Evolutionary conservation across 768 basidiomycete genomes (phyloP).

Genomic region (Trametes cubensis): DNA sequence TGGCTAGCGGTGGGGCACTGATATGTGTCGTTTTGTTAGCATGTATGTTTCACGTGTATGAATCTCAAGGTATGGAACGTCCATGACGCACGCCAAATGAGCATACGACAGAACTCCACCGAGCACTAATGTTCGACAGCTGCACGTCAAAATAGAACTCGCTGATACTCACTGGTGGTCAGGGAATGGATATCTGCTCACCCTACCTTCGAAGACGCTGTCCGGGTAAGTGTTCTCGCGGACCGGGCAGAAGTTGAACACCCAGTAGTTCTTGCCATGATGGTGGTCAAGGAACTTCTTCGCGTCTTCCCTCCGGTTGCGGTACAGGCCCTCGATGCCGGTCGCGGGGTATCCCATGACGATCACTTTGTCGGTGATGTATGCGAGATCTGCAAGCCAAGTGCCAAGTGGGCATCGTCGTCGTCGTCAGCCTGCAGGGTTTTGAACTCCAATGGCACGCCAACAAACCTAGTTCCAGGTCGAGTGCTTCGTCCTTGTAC

Average conservation of each 20-base stretch:
- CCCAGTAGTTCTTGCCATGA: slow-evolving; percentile 79
- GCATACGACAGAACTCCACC: no score
- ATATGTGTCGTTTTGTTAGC: background rate
- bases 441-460: background rate
- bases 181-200: slow-evolving; percentile 86
- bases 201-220: slow-evolving; percentile 66
- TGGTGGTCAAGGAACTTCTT: slow-evolving; percentile 72
- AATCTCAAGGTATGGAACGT: no score
- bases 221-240: slow-evolving; percentile 80
- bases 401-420: background rate
- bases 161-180: slow-evolving; percentile 75
- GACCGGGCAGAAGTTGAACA: slow-evolving; percentile 87
- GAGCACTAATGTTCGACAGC: no score
- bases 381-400: slow-evolving; percentile 50
- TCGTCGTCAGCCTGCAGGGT: background rate
- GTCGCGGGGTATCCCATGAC: slow-evolving; percentile 85
- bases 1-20: slow-evolving; percentile 76
- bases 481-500: slow-evolving; percentile 66
- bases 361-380: slow-evolving; percentile 74
- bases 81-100: no score
- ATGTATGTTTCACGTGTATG: background rate
- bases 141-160: no score
- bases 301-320: slow-evolving; percentile 77
- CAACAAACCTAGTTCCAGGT: slow-evolving; percentile 70
- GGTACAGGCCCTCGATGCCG: slow-evolving; percentile 78